Evolutionary conservation across 352 stramenopile species (phyloP), one percentile per base, ranked within the genome.

Genomic region (Phytophthora quininea): DNA sequence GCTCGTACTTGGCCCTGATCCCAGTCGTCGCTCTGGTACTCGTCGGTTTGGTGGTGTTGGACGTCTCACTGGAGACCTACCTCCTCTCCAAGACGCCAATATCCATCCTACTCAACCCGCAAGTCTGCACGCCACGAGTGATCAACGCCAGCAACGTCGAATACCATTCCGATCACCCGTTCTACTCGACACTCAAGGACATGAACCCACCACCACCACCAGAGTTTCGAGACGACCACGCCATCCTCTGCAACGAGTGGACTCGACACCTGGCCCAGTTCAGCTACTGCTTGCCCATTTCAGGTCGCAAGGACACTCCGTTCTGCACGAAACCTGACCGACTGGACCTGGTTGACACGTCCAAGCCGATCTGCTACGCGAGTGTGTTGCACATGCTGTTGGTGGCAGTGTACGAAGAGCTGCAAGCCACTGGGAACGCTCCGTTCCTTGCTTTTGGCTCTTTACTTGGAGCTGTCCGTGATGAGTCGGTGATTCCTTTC

Each of bases 331-430:
- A 15, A 1, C 58, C 77, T 4, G 74, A 86, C 57, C 77, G 77
- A 32, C 55, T 83, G 47, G 74, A 82, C 33, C 58, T 86, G 19
- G 61, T 86, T 8, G 56, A 40, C 6, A 35, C 54, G 32, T 43
- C 58, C 12, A 50, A 63, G 4, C 76, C 69, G 42, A 35, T 73
- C 4, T 86, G 77, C 54, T 76, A 74, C 30, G 72, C 45, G 30
- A 84, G 74, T 54, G 67, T 76, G 14, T 59, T 86, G 54, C 74
- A 86, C 58, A 65, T 86, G 69, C 54, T 86, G n/a, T 64, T 86
- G 1, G 51, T 80, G n/a, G 77, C 83, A 53, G 71, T 82, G 2
- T 83, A 82, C 59, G 65, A 71, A 29, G 68, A 84, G 54, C 50
- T 86, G 38, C 5, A 64, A 32, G 53, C 29, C 1, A 33, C 69